A percentile compares a stretch with the other conserved stretches of the same genome.
Evolutionary conservation across 768 basidiomycete species (phyloP).

Genomic region (Rhodotorula sphaerocarpa): DNA sequence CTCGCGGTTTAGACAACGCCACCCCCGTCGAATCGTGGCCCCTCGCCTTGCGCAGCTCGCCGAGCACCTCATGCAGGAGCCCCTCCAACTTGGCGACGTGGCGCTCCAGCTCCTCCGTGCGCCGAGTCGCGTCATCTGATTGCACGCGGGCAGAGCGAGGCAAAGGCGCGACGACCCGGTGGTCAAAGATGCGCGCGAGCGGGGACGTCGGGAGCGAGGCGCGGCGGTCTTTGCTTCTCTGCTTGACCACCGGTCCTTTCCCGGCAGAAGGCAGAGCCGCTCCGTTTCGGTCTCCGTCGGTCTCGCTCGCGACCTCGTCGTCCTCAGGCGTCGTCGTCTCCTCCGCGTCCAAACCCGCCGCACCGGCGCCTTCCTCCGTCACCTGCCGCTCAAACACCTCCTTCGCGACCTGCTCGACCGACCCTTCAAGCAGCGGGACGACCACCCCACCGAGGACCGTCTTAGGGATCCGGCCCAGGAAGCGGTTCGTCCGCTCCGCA

Average conservation of each 20-base stretch:
- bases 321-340: too few species aligned
- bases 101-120: too few species aligned
- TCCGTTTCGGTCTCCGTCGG: too few species aligned
- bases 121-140: too few species aligned
- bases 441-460: not conserved
- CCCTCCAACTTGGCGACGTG: too few species aligned
- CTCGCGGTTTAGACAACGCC: too few species aligned
- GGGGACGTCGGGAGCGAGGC: conserved; percentile 2
- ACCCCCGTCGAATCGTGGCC: too few species aligned
- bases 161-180: not conserved
- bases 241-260: too few species aligned
- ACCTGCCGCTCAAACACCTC: conserved; percentile 12
- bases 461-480: not conserved
- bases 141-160: too few species aligned
- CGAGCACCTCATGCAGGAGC: too few species aligned
- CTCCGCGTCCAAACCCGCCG: conserved; percentile 2
- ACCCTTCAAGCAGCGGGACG: conserved; percentile 3
- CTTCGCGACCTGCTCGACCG: not conserved
- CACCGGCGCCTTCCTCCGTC: not conserved
- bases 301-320: too few species aligned
- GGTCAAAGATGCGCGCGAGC: conserved; percentile 8
- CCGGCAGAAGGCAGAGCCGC: not conserved
- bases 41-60: not conserved
- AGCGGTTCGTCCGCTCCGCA: not conserved
- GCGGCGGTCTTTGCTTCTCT: not conserved